phyloP scores from a whole-genome alignment of 495 filamentous ascomycete genomes.

The Pseudomonodictys pantanalensis region DNA sequence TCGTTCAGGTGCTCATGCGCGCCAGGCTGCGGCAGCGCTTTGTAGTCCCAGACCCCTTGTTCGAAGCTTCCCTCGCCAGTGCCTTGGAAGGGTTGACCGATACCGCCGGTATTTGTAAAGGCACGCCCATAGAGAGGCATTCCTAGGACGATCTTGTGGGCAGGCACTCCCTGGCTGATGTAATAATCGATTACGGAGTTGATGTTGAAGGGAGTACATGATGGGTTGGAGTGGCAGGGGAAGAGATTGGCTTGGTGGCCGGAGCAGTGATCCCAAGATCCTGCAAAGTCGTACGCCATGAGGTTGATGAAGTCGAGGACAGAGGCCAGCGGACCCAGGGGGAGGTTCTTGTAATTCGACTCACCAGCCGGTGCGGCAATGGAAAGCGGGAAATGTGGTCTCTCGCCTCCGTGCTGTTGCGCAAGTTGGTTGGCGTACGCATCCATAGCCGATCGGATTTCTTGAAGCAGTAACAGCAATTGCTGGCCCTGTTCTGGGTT shows the following conservation, averaged over 20 bases:
- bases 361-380: conserved; percentile 67
- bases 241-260: conserved; percentile 78
- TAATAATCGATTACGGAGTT: conserved; percentile 67
- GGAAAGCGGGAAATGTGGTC: conserved; percentile 65
- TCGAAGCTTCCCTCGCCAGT: conserved; percentile 69
- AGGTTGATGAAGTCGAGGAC: conserved; percentile 84
- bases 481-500: conserved; percentile 40
- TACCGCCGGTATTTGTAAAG: conserved; percentile 68
- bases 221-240: conserved; percentile 49
- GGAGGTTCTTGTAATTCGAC: conserved; percentile 65
- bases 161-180: conserved; percentile 56
- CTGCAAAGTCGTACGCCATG: conserved; percentile 48
- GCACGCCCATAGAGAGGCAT: conserved; percentile 81
- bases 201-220: conserved; percentile 66
- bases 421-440: conserved; percentile 49
- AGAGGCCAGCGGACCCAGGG: conserved; percentile 65
- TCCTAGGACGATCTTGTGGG: conserved; percentile 73
- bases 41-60: conserved; percentile 75
- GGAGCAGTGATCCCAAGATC: conserved; percentile 61
- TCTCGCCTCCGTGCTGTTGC: not conserved
- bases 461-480: conserved; percentile 56
- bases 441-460: conserved; percentile 54
- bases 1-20: conserved; percentile 50
- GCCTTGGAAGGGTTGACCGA: conserved; percentile 58
- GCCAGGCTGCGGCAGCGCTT: conserved; percentile 52